Conservation (phyloP, 345 rosid species). For the Acer saccharum region DNA sequence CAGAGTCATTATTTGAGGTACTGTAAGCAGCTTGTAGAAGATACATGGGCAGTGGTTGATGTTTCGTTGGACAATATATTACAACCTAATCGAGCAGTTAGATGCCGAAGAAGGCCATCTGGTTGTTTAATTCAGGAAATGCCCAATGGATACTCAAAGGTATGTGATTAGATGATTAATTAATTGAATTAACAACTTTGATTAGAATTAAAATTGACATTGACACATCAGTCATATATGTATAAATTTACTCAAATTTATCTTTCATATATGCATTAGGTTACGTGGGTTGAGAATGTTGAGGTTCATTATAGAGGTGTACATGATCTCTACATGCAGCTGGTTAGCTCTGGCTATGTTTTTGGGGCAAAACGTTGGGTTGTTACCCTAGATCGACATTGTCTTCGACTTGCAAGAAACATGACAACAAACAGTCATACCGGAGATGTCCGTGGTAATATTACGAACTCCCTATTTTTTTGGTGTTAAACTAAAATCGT, state of each 20-base stretch:
- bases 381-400: constrained; percentile 72
- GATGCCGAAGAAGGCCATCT: constrained; percentile 82
- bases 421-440: constrained; percentile 57
- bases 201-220: not conserved
- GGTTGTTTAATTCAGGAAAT: constrained; percentile 86
- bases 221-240: too few relatives aligned
- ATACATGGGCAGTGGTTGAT: constrained; percentile 93
- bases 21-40: constrained; percentile 73
- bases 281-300: constrained; percentile 92
- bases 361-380: constrained; percentile 95
- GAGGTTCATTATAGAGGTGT: constrained; percentile 81
- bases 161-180: constrained; percentile 14
- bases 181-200: not conserved
- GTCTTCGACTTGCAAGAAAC: constrained; percentile 76
- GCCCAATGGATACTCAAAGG: constrained; percentile 83
- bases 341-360: constrained; percentile 65
- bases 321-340: constrained; percentile 59
- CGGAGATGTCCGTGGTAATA: constrained; percentile 54
- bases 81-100: constrained; percentile 44
- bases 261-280: constrained; percentile 37
- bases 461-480: too few relatives aligned
- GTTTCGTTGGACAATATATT: constrained; percentile 72
- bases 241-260: not conserved
- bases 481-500: too few relatives aligned
- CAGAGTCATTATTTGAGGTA: constrained; percentile 73